phyloP scores from a whole-genome alignment of 768 basidiomycete species.

The Tremella yokohamensis region DNA sequence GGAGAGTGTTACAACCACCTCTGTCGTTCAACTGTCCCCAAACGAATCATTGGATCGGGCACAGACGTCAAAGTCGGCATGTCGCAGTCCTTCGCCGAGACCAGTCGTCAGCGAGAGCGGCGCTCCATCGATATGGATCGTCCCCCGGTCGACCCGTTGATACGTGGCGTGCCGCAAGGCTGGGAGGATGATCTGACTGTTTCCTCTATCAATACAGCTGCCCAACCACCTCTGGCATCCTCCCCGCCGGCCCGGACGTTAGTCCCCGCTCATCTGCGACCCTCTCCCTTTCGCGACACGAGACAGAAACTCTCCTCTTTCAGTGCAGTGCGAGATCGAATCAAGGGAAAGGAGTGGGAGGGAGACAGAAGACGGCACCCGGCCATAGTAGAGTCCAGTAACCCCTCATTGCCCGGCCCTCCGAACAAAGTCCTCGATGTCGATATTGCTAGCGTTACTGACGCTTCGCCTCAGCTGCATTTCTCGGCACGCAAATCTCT shows the following conservation, averaged over 20 bases:
- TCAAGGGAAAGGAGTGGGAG: neutral
- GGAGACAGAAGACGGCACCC: neutral
- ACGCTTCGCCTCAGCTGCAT: no score
- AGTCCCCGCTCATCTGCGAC: neutral
- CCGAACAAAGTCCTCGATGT: no score
- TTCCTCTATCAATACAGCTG: neutral
- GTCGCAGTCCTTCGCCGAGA: no score
- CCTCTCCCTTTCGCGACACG: neutral
- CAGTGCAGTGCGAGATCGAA: neutral
- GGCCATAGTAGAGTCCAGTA: no score
- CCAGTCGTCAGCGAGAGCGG: neutral
- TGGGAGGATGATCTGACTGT: slow-evolving; percentile 27
- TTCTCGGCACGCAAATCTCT: no score
- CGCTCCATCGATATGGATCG: neutral
- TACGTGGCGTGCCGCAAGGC: slow-evolving; percentile 30
- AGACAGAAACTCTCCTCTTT: slow-evolving; percentile 1
- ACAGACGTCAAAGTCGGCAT: no score
- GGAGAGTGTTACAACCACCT: no score
- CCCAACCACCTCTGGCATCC: neutral
- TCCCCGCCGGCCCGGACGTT: neutral
- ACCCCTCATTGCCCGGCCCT: no score
- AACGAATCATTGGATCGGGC: no score
- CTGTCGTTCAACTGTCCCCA: no score
- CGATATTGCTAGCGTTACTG: no score
- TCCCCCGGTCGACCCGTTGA: slow-evolving; percentile 19